Percentiles rank a stretch among this genome's conserved stretches.
Conservation (phyloP, 1,139 yeast species). For the Geotrichum europaeum region DNA sequence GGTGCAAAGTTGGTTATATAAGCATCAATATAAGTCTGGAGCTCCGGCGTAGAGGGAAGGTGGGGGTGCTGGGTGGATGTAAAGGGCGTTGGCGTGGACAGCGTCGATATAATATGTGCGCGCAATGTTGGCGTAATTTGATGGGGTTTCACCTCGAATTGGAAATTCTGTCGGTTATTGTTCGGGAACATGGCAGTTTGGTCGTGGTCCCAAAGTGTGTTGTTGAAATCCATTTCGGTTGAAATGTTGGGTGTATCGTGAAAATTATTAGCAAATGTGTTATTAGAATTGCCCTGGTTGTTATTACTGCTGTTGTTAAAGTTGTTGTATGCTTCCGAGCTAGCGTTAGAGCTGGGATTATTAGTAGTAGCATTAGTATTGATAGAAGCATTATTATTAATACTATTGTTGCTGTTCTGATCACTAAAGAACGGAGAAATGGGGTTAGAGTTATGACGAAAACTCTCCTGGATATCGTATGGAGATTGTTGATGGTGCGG, state of each 20-base stretch:
- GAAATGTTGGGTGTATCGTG: background rate
- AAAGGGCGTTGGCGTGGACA: constrained; percentile 58
- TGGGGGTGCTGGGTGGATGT: constrained; percentile 41
- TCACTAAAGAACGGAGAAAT: constrained; percentile 10
- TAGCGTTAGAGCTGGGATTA: constrained; percentile 12
- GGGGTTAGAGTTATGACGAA: background rate
- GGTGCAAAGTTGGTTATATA: constrained; percentile 71
- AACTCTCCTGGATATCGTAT: background rate
- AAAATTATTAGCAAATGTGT: background rate
- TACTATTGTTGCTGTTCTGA: background rate
- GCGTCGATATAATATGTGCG: constrained; percentile 52
- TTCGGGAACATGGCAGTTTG: constrained; percentile 12
- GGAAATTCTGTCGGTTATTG: constrained; percentile 2
- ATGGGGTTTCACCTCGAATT: constrained; percentile 2
- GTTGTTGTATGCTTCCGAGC: constrained; percentile 6
- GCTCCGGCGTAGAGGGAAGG: constrained; percentile 67
- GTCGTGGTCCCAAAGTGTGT: constrained; percentile 16
- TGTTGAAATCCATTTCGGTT: constrained; percentile 10
- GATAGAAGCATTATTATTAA: background rate
- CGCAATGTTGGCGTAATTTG: constrained; percentile 61
- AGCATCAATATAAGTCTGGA: constrained; percentile 64
- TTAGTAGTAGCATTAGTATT: background rate
- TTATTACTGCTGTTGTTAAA: background rate
- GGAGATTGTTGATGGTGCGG: constrained; percentile 6
- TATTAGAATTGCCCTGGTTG: background rate